These are phyloP conservation scores for Aaosphaeria arxii DNA, from an alignment of 2,329 filamentous ascomycete species.

Conservation along the genomic window DNA sequence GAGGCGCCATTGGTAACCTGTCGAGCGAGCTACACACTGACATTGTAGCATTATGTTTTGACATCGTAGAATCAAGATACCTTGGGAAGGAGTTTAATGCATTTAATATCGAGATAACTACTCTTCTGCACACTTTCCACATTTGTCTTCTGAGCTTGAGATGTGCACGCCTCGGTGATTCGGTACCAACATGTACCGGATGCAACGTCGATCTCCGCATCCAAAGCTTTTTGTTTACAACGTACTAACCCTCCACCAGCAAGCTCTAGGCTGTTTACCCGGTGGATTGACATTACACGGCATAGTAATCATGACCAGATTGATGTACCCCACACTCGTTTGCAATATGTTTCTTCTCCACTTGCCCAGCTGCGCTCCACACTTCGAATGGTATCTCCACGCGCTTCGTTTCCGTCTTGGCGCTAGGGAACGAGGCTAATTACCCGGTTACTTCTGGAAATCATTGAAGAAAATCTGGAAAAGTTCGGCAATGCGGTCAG, in stretches of 20 bases:
- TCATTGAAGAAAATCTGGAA: too few species aligned
- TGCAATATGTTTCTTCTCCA: slow-evolving; percentile 2
- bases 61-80: slow-evolving; percentile 13
- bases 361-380: not conserved
- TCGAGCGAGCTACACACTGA: not conserved
- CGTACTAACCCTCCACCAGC: not conserved
- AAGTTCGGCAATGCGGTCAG: too few species aligned
- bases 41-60: not conserved
- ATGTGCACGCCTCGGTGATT: not conserved
- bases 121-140: not conserved
- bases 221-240: not conserved
- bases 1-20: too few species aligned
- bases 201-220: slow-evolving; percentile 4
- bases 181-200: slow-evolving; percentile 1
- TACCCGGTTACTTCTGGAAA: too few species aligned
- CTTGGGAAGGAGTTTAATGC: slow-evolving; percentile 9
- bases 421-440: too few species aligned
- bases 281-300: slow-evolving; percentile 7
- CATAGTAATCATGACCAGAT: slow-evolving; percentile 1
- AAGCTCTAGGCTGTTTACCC: slow-evolving; percentile 9
- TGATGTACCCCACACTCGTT: slow-evolving; percentile 8
- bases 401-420: too few species aligned
- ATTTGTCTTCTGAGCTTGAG: not conserved
- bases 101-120: not conserved
- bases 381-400: too few species aligned